Base-by-base conservation (phyloP, 208 protist species). In the Crithidia fasciculata region DNA sequence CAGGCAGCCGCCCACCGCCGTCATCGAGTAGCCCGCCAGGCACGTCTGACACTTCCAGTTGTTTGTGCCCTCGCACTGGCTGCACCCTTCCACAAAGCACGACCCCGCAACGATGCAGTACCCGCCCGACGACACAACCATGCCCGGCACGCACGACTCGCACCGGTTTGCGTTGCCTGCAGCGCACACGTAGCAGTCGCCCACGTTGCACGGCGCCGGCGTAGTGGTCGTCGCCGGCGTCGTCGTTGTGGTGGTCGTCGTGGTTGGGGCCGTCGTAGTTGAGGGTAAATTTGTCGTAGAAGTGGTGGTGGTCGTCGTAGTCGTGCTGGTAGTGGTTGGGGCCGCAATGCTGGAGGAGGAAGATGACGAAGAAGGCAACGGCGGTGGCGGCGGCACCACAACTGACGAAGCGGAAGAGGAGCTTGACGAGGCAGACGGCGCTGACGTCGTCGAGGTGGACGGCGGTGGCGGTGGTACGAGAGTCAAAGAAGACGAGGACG, bases 21-120 rank as follows among this genome's bases (percentile, higher is more conserved):
- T 63, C 59, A 52, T 5, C 40, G 41, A 28, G 59, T 63, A 63
- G 41, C 59, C 59, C 5, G 39, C 18, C 5, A 63, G 16, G 59
- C 59, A 63, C 59, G 59, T 52, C 59, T 52, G 39, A 8, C 59
- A 63, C 59, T 50, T 8, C 59, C 59, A 63, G 41, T 63, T 63
- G 59, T 50, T 50, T 37, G 45, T 63, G 7, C 36, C 3, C 40
- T 16, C 59, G 41, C 59, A 63, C 59, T 63, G 59, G 36, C 5
- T 39, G n/a, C 59, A 63, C 41, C 41, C 41, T 6, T 4, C 3
- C 59, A 63, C 59, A 15, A 50, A 50, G 59, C 59, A 63, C 59
- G 41, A 63, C 13, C 59, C 59, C 6, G 59, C 59, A 45, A 37
- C 36, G 8, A 63, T 63, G 59, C 59, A 63, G 59, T 52, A 63